Percentiles rank a stretch among this genome's conserved stretches.
These are phyloP conservation scores for Xeromyces bisporus DNA, from an alignment of 495 filamentous ascomycete species.

Conservation along the genomic window DNA sequence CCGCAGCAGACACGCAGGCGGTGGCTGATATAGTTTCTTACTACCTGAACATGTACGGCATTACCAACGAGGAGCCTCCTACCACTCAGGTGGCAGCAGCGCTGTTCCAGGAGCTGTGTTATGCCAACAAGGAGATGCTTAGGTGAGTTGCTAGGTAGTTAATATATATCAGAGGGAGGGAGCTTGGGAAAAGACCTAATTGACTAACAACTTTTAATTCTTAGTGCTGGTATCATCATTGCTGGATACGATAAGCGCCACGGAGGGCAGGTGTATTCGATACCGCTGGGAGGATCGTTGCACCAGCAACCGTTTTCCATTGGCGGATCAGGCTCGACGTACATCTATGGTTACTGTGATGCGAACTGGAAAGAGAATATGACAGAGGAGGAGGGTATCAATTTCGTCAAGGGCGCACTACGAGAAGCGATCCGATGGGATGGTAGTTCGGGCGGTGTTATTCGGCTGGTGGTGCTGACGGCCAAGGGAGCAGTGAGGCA, in stretches of 20 bases:
- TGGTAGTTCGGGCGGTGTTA: slow-evolving; percentile 94
- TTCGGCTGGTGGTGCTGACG: slow-evolving; percentile 92
- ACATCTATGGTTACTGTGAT: slow-evolving; percentile 98
- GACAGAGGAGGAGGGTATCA: slow-evolving; percentile 81
- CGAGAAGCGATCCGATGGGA: slow-evolving; percentile 98
- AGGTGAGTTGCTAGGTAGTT: slow-evolving; percentile 32
- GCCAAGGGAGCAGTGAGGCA: slow-evolving; percentile 72
- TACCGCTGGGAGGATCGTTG: slow-evolving; percentile 88
- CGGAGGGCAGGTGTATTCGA: slow-evolving; percentile 92
- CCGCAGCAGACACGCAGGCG: slow-evolving; percentile 93
- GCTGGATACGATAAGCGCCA: slow-evolving; percentile 87
- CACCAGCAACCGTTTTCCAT: slow-evolving; percentile 96
- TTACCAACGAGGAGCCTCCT: slow-evolving; percentile 70
- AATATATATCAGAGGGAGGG: no score
- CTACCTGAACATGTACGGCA: slow-evolving; percentile 81
- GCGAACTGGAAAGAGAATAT: slow-evolving; percentile 91
- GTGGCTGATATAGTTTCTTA: slow-evolving; percentile 96
- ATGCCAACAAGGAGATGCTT: slow-evolving; percentile 85
- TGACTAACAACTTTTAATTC: no score
- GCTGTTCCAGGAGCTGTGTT: slow-evolving; percentile 94
- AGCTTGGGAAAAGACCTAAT: no score
- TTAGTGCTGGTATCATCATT: slow-evolving; percentile 89
- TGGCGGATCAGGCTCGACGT: slow-evolving; percentile 91
- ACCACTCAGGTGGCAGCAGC: slow-evolving; percentile 87
- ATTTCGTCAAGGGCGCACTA: slow-evolving; percentile 80